These are phyloP conservation scores for Bruguiera parviflora DNA, from an alignment of 345 rosid genomes.

Conservation along the genomic window DNA sequence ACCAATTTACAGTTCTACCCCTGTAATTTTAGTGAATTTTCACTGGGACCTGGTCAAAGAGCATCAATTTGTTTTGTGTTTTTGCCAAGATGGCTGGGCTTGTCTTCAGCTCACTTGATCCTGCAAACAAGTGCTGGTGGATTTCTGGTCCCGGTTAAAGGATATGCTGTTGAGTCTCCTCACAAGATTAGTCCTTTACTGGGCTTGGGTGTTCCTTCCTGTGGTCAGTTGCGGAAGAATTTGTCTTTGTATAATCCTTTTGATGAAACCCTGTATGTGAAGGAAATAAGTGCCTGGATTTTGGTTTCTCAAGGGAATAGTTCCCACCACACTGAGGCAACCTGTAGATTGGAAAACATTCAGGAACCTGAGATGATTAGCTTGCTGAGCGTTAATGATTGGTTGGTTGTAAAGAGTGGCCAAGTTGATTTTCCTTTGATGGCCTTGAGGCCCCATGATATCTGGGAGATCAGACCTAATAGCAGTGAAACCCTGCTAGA, in stretches of 20 bases:
- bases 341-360: slow-evolving; percentile 34
- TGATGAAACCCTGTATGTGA: slow-evolving; percentile 48
- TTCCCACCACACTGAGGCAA: slow-evolving; percentile 46
- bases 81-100: slow-evolving; percentile 59
- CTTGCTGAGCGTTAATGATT: slow-evolving; percentile 35
- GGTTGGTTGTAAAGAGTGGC: slow-evolving; percentile 47
- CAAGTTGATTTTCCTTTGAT: slow-evolving; percentile 39
- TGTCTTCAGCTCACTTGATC: slow-evolving; percentile 50
- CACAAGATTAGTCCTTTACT: slow-evolving; percentile 44
- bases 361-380: slow-evolving; percentile 23
- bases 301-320: slow-evolving; percentile 47
- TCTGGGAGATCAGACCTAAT: slow-evolving; percentile 51
- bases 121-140: slow-evolving; percentile 73
- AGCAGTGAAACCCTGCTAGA: slow-evolving; percentile 41
- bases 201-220: slow-evolving; percentile 31
- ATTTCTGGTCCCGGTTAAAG: slow-evolving; percentile 59
- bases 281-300: slow-evolving; percentile 53
- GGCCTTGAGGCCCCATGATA: slow-evolving; percentile 46
- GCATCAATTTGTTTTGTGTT: slow-evolving; percentile 62
- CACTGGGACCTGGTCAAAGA: slow-evolving; percentile 54
- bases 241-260: slow-evolving; percentile 63
- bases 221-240: slow-evolving; percentile 44
- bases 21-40: slow-evolving; percentile 54
- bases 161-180: slow-evolving; percentile 53
- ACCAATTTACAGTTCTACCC: slow-evolving; percentile 58